A percentile compares a stretch with the other conserved stretches of the same genome.
Conservation (phyloP, 2,329 filamentous ascomycete genomes). For the Hymenoscyphus albidus region DNA sequence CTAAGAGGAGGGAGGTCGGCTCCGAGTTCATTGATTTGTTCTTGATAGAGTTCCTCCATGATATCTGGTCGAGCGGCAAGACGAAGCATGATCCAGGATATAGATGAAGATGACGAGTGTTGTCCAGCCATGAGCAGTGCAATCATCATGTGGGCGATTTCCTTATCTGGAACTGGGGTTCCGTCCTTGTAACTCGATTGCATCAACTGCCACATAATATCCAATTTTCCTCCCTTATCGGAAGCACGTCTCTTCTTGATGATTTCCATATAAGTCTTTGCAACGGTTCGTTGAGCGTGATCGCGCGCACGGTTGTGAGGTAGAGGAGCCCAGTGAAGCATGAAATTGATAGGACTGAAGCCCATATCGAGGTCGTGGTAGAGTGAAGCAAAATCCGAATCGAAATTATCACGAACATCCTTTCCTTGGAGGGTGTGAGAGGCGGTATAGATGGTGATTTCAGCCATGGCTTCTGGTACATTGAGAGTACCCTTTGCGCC, state of each 20-base stretch:
- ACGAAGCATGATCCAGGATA: conserved; percentile 79
- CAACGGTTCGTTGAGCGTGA: conserved; percentile 73
- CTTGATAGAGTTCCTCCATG: conserved; percentile 75
- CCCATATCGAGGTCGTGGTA: conserved; percentile 91
- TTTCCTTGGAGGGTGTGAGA: conserved; percentile 81
- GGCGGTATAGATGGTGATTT: conserved; percentile 87
- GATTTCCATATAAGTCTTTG: conserved; percentile 77
- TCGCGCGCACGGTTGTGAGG: conserved; percentile 86
- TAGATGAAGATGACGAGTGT: conserved; percentile 81
- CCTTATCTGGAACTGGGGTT: conserved; percentile 70
- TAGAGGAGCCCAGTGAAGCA: conserved; percentile 81
- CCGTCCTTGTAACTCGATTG: conserved; percentile 81
- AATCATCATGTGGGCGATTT: conserved; percentile 92
- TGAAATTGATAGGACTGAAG: conserved; percentile 86
- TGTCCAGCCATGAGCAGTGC: conserved; percentile 88
- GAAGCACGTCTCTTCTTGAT: conserved; percentile 61
- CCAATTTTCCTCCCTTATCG: conserved; percentile 49
- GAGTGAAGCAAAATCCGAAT: conserved; percentile 73
- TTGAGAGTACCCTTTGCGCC: conserved; percentile 65
- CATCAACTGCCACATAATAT: conserved; percentile 93
- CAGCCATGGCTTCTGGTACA: conserved; percentile 71
- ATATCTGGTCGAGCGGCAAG: conserved; percentile 75
- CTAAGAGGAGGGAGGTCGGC: conserved; percentile 68
- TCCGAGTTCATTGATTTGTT: conserved; percentile 73
- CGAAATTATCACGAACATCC: conserved; percentile 76